Base-by-base conservation (phyloP, 2,329 filamentous ascomycete species). In the Aspergillus pseudoglaucus region DNA sequence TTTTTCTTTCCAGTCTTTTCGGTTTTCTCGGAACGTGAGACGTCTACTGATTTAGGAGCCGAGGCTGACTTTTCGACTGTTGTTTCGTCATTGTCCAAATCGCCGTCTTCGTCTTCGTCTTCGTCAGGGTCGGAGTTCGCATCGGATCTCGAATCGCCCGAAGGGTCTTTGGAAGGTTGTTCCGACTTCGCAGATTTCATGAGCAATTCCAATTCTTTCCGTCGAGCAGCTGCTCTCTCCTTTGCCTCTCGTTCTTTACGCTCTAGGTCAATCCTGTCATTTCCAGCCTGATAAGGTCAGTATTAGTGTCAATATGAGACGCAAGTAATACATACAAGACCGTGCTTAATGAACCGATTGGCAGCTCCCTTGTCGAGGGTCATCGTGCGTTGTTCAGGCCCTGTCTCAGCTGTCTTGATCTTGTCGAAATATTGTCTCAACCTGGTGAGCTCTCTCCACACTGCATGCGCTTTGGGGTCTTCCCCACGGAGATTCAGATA, bases 371-470 rank as follows among this genome's bases (percentile, higher is more conserved):
- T 90, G 62, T 96, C 79, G 20, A 86, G 61, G 18, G 68, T 81
- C 53, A 88, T 71, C 1, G 73, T 78, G 27, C 78, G 77, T 60
- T 81, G 75, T 46, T 73, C 68, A 3, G 78, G 76, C 1, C 80
- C 79, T 6, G 75, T 78, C 68, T 96, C 90, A 3, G 82, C 79
- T 12, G 76, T 75, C 63, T 93, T 88, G 65, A 97, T 91, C 74
- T 97, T 98, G 50, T 81, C 82, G 70, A 95, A 95, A 68, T 97
- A 97, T 64, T 90, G 86, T 67, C 85, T 89, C 46, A 97, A 84
- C 48, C 93, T 83, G 49, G 82, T 85, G 53, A 98, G 79, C 73
- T 98, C 93, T 50, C 79, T 79, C 70, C 89, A 93, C 50, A 98
- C 82, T 23, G 88, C 80, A 64, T 97, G 91, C 45, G 86, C 78